phyloP scores from a whole-genome alignment of 768 basidiomycete genomes.

The Rhizopogon vesiculosus region DNA sequence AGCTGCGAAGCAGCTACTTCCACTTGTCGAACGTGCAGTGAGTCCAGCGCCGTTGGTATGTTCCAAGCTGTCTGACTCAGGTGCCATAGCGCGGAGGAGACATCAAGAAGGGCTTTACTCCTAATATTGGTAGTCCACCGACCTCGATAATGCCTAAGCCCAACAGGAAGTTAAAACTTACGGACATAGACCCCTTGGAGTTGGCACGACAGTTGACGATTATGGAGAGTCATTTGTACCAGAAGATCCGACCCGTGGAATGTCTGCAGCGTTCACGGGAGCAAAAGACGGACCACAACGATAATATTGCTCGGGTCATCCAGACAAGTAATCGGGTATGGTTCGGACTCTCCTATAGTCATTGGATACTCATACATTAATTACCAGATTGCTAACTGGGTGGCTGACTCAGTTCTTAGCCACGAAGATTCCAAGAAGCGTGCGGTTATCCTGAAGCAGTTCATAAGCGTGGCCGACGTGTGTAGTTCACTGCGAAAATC shows the following conservation, averaged over 20 bases:
- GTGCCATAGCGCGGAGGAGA: slow-evolving; percentile 46
- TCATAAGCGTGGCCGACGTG: slow-evolving; percentile 90
- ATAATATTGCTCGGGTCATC: slow-evolving; percentile 86
- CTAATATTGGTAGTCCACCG: slow-evolving; percentile 59
- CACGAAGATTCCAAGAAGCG: slow-evolving; percentile 83
- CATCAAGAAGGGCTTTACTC: slow-evolving; percentile 50
- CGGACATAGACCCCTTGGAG: slow-evolving; percentile 86
- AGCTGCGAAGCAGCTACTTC: slow-evolving; percentile 71
- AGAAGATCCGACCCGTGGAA: slow-evolving; percentile 85
- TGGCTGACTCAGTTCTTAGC: slow-evolving; percentile 75
- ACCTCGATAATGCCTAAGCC: slow-evolving; percentile 70
- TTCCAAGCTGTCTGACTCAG: slow-evolving; percentile 9
- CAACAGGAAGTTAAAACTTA: slow-evolving; percentile 69
- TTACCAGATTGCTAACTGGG: slow-evolving; percentile 85
- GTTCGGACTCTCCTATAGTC: background rate
- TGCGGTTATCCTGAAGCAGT: slow-evolving; percentile 79
- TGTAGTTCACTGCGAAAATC: slow-evolving; percentile 24
- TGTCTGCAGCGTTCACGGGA: slow-evolving; percentile 83
- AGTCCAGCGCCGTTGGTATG: slow-evolving; percentile 24
- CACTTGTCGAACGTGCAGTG: slow-evolving; percentile 77
- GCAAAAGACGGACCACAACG: slow-evolving; percentile 64
- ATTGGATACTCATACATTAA: slow-evolving; percentile 2
- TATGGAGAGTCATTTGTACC: slow-evolving; percentile 82
- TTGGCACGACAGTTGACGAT: slow-evolving; percentile 91
- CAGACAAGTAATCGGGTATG: slow-evolving; percentile 81